Conservation (phyloP, 2,329 filamentous ascomycete genomes). For the Neocatenulostroma microsporum region DNA sequence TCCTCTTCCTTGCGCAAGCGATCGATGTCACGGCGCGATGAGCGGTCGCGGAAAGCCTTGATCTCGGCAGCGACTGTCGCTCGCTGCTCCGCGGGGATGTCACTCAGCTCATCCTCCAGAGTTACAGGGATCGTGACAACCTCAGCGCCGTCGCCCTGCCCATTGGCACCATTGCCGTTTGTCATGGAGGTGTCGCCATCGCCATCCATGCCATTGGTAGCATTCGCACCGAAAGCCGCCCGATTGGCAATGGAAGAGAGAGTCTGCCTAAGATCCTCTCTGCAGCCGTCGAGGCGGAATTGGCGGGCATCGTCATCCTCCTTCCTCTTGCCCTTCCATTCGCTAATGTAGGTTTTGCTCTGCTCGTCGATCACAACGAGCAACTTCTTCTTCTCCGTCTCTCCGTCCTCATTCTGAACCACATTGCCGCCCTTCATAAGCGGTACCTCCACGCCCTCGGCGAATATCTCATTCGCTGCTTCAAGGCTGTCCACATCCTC, state of each 20-base stretch:
- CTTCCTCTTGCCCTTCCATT: conserved; percentile 60
- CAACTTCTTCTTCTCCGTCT: conserved; percentile 25
- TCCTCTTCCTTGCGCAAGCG: conserved; percentile 84
- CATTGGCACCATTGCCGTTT: conserved; percentile 43
- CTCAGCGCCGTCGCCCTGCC: conserved; percentile 53
- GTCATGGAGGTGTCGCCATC: conserved; percentile 18
- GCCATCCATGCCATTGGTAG: conserved; percentile 10
- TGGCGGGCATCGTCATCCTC: conserved; percentile 54
- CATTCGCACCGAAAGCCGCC: conserved; percentile 24
- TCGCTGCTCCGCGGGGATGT: conserved; percentile 93
- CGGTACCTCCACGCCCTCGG: conserved; percentile 67
- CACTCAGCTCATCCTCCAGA: conserved; percentile 79
- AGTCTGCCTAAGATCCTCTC: conserved; percentile 58
- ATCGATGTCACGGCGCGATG: conserved; percentile 80
- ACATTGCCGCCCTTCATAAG: conserved; percentile 49
- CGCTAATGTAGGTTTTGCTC: conserved; percentile 76
- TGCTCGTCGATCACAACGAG: conserved; percentile 67
- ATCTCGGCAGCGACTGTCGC: conserved; percentile 93
- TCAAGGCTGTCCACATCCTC: conserved; percentile 84
- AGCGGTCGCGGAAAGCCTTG: conserved; percentile 84
- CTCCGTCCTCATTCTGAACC: conserved; percentile 36
- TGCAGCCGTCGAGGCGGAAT: conserved; percentile 62
- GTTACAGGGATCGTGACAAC: conserved; percentile 83
- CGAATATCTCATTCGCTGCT: conserved; percentile 75
- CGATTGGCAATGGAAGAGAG: conserved; percentile 68